phyloP scores from a whole-genome alignment of 2,329 filamentous ascomycete species.

The Byssoonygena ceratinophila region DNA sequence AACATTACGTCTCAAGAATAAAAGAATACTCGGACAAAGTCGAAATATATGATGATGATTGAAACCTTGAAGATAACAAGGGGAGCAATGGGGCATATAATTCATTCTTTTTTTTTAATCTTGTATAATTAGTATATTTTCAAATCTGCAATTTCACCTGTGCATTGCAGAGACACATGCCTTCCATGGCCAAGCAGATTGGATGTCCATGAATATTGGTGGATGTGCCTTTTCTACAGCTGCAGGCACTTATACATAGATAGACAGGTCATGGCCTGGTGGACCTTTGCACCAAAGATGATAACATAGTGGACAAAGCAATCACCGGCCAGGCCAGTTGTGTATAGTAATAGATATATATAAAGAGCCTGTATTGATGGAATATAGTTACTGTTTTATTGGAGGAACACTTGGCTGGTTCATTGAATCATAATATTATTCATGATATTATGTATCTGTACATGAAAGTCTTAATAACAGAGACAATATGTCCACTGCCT shows the following conservation, averaged over 20 bases:
- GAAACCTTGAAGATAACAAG: not conserved
- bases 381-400: not conserved
- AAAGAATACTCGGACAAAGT: slow-evolving; percentile 71
- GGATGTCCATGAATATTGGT: not conserved
- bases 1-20: slow-evolving; percentile 73
- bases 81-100: slow-evolving; percentile 1
- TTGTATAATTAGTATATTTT: too few relatives aligned
- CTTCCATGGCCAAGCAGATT: not conserved
- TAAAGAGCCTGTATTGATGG: not conserved
- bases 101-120: not conserved
- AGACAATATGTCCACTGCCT: slow-evolving; percentile 2
- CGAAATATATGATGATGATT: slow-evolving; percentile 66
- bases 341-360: too few relatives aligned
- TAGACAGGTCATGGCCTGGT: too few relatives aligned
- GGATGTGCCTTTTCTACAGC: not conserved
- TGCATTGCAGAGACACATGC: not conserved
- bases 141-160: not conserved
- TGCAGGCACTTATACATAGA: not conserved
- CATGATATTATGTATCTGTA: slow-evolving; percentile 9
- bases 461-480: slow-evolving; percentile 1
- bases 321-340: too few relatives aligned
- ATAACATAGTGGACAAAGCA: too few relatives aligned
- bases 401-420: not conserved
- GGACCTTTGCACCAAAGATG: too few relatives aligned
- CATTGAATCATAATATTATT: slow-evolving; percentile 7